Evolutionary conservation across 768 basidiomycete species (phyloP).

Genomic region (Mycena chlorophos): DNA sequence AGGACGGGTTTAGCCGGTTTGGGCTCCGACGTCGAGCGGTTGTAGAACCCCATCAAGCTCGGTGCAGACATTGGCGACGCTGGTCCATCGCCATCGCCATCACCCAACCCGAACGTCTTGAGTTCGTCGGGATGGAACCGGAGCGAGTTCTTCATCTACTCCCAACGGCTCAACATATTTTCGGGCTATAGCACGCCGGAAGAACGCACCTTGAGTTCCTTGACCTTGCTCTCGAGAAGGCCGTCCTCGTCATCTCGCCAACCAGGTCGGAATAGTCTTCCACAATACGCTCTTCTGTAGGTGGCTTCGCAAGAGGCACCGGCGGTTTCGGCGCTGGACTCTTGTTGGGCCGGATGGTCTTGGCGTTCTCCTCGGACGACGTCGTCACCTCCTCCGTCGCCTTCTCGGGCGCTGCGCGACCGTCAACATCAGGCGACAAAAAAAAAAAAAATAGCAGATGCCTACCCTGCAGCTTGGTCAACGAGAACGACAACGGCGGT

Average conservation of each 20-base stretch:
- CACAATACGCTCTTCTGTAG: conserved; percentile 65
- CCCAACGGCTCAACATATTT: neutral
- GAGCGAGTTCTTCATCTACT: conserved; percentile 66
- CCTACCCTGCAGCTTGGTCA: conserved; percentile 77
- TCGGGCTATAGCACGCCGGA: neutral
- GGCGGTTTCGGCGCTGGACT: conserved; percentile 60
- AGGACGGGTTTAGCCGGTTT: conserved; percentile 56
- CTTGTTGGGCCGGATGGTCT: conserved; percentile 74
- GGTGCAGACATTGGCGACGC: conserved; percentile 71
- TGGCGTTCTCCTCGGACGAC: conserved; percentile 69
- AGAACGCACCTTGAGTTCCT: conserved; percentile 71
- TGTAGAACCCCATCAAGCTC: conserved; percentile 49
- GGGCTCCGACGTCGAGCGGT: conserved; percentile 26
- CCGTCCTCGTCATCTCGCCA: conserved; percentile 77
- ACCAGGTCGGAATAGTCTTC: conserved; percentile 93
- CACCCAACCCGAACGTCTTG: conserved; percentile 64
- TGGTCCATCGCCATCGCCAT: conserved; percentile 36
- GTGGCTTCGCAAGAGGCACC: conserved; percentile 59
- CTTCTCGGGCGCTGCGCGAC: conserved; percentile 59
- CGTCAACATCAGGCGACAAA: conserved; percentile 6
- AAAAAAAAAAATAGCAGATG: conserved; percentile 1
- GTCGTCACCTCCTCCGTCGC: conserved; percentile 50
- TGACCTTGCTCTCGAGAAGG: conserved; percentile 72
- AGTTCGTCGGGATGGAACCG: conserved; percentile 89
- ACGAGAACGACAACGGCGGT: conserved; percentile 64